These are phyloP conservation scores for Madurella mycetomatis DNA, from an alignment of 2,329 filamentous ascomycete species.

Conservation along the genomic window DNA sequence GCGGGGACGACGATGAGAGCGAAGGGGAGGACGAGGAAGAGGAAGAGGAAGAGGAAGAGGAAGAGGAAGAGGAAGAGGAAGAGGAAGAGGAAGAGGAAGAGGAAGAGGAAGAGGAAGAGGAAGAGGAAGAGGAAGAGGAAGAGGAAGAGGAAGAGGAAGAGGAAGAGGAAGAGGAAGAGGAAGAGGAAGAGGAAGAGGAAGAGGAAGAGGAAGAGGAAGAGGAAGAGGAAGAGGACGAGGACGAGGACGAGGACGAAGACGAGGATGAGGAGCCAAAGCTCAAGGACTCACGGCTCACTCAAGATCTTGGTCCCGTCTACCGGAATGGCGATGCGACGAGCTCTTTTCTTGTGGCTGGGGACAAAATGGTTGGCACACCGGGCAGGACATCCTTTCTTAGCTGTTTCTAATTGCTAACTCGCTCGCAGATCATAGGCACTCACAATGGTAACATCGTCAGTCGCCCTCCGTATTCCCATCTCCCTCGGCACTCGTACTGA, in stretches of 20 bases:
- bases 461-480: background rate
- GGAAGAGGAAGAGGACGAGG: conserved; percentile 16
- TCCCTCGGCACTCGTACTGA: conserved; percentile 28
- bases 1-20: conserved; percentile 23
- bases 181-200: conserved; percentile 19
- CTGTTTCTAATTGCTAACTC: conserved; percentile 28
- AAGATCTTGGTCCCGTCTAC: conserved; percentile 74
- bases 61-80: no score
- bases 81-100: conserved; percentile 20
- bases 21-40: conserved; percentile 17
- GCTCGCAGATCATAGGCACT: conserved; percentile 74
- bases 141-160: conserved; percentile 25
- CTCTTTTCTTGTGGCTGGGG: conserved; percentile 80
- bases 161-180: conserved; percentile 45
- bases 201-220: conserved; percentile 27
- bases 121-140: conserved; percentile 45
- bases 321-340: conserved; percentile 94
- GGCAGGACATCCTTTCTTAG: conserved; percentile 21
- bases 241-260: conserved; percentile 24
- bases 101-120: conserved; percentile 27
- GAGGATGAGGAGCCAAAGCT: conserved; percentile 68
- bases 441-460: conserved; percentile 91
- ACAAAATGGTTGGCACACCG: conserved; percentile 74
- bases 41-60: conserved; percentile 18
- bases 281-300: conserved; percentile 87